A percentile compares a stretch with the other conserved stretches of the same genome.
Evolutionary conservation across 164 flowering plant genomes (phyloP).

Genomic region (Tinospora cordifolia): DNA sequence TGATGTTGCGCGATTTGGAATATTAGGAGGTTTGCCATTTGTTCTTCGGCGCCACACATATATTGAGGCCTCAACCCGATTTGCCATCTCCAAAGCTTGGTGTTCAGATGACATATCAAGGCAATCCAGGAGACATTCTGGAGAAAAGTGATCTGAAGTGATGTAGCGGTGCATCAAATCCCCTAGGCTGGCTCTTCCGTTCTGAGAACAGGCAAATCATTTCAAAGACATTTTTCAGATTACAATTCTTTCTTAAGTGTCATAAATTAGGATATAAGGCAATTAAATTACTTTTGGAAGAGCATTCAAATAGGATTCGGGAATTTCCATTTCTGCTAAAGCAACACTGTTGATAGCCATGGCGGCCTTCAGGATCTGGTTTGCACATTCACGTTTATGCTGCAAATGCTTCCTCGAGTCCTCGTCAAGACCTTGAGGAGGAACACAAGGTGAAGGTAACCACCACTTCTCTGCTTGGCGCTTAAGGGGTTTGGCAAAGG

Average conservation of each 20-base stretch:
- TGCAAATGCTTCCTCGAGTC: conserved; percentile 55
- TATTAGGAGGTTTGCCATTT: conserved; percentile 30
- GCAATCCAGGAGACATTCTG: conserved; percentile 91
- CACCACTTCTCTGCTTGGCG: conserved; percentile 98
- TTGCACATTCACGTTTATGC: conserved; percentile 78
- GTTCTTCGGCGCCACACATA: conserved; percentile 71
- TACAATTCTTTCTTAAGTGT: not conserved
- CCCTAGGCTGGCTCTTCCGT: conserved; percentile 81
- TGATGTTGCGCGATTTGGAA: conserved; percentile 42
- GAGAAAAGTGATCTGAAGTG: conserved; percentile 84
- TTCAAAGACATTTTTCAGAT: not conserved
- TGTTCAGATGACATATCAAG: conserved; percentile 81
- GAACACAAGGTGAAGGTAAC: conserved; percentile 91
- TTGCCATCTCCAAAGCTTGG: conserved; percentile 79
- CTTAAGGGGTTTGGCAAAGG: conserved; percentile 53
- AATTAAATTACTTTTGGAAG: conserved; percentile 76
- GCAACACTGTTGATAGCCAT: conserved; percentile 72
- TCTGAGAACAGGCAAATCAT: conserved; percentile 41
- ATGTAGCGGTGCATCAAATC: conserved; percentile 81
- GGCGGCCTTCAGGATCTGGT: conserved; percentile 88
- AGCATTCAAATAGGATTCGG: conserved; percentile 69
- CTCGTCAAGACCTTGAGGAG: conserved; percentile 63
- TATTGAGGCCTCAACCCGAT: conserved; percentile 84
- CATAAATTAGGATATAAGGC: not conserved
- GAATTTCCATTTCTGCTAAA: conserved; percentile 91